A percentile compares a stretch with the other conserved stretches of the same genome.
These are phyloP conservation scores for Conticribra weissflogii DNA, from an alignment of 108 stramenopile species.

Conservation along the genomic window DNA sequence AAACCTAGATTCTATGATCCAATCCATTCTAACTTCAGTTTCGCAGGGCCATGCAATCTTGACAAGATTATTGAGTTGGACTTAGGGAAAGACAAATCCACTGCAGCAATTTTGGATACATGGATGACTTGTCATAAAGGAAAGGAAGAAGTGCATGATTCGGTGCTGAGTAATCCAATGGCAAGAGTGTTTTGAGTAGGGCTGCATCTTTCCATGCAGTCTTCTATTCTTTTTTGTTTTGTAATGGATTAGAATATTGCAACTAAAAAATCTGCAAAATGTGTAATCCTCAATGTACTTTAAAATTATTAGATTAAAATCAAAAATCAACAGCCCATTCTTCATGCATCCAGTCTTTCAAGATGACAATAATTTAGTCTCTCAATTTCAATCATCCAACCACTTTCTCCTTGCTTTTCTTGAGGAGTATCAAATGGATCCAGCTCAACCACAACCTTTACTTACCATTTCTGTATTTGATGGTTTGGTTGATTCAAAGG, in stretches of 20 bases:
- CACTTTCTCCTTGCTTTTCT: conserved; percentile 82
- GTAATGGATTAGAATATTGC: too few relatives aligned
- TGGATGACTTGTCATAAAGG: conserved; percentile 83
- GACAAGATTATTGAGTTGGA: conserved; percentile 82
- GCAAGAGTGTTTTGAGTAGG: conserved; percentile 50
- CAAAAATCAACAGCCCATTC: conserved; percentile 67
- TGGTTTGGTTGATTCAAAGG: conserved; percentile 64
- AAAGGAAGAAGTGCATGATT: conserved; percentile 59
- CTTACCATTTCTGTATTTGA: conserved; percentile 81
- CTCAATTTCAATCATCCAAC: conserved; percentile 76
- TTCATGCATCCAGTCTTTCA: conserved; percentile 87
- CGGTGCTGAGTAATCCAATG: conserved; percentile 46
- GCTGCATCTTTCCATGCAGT: conserved; percentile 25
- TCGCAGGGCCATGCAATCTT: conserved; percentile 68
- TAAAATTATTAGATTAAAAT: too few relatives aligned
- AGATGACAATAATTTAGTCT: conserved; percentile 82
- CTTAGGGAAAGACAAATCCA: conserved; percentile 60
- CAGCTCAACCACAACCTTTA: conserved; percentile 72
- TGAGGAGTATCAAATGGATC: conserved; percentile 90
- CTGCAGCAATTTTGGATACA: conserved; percentile 71
- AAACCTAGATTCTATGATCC: too few relatives aligned
- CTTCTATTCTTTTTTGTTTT: background rate
- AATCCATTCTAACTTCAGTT: conserved; percentile 46
- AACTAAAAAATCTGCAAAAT: too few relatives aligned
- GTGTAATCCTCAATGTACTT: too few relatives aligned